These are phyloP conservation scores for Syzygium malaccense DNA, from an alignment of 441 rosid species.

Conservation along the genomic window DNA sequence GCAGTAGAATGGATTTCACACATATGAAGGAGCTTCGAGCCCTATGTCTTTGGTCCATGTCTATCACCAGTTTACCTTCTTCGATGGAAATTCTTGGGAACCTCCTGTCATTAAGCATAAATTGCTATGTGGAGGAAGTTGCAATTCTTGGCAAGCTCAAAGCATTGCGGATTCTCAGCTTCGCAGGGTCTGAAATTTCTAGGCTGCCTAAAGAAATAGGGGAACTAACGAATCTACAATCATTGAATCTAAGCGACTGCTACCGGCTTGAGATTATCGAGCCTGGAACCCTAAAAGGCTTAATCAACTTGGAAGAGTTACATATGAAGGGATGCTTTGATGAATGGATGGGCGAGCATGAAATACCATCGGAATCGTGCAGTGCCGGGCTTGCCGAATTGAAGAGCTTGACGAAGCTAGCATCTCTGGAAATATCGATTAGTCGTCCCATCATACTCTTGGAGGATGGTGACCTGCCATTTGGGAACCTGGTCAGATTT, in stretches of 20 bases:
- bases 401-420: neutral
- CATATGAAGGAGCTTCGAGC: neutral
- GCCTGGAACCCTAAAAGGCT: neutral
- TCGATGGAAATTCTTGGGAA: fast-evolving
- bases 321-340: neutral
- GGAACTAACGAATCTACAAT: neutral
- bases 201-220: neutral
- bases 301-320: neutral
- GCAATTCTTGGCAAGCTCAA: neutral
- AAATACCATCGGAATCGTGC: neutral
- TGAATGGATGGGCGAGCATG: neutral
- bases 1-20: neutral
- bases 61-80: neutral
- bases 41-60: neutral
- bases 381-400: neutral
- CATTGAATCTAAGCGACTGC: fast-evolving
- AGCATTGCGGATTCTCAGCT: neutral
- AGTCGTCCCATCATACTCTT: neutral
- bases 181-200: fast-evolving
- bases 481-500: neutral
- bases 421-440: neutral
- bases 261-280: fast-evolving
- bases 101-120: fast-evolving
- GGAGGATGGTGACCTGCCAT: neutral
- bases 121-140: neutral